Evolutionary conservation across 208 protist genomes (phyloP).

Genomic region (Crithidia sp.): DNA sequence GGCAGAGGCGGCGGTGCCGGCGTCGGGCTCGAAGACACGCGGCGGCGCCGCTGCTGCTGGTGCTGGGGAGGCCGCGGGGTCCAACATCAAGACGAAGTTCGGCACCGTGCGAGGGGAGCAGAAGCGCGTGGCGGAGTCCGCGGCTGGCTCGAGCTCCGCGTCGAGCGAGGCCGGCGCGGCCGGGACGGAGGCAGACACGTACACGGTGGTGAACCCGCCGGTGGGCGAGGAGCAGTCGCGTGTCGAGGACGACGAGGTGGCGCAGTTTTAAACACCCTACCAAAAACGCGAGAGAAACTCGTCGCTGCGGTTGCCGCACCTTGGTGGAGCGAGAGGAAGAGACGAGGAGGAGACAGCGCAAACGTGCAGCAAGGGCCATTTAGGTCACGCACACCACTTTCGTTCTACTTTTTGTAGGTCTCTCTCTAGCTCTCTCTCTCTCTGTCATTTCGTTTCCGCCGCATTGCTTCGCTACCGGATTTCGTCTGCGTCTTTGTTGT

Average conservation of each 20-base stretch:
- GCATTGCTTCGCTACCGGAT: too few species aligned
- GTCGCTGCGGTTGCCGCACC: background rate
- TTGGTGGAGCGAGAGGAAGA: too few species aligned
- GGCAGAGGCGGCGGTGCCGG: conserved; percentile 7
- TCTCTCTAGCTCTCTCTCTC: too few species aligned
- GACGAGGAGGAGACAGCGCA: too few species aligned
- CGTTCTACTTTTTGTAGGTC: too few species aligned
- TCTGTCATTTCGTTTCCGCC: too few species aligned
- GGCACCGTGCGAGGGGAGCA: conserved; percentile 64
- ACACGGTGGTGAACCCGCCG: conserved; percentile 25
- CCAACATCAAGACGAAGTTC: conserved; percentile 58
- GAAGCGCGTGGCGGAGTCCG: conserved; percentile 42
- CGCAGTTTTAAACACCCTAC: conserved; percentile 20
- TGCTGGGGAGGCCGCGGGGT: conserved; percentile 3
- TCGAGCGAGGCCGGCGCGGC: conserved; percentile 15
- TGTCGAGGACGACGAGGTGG: conserved; percentile 50
- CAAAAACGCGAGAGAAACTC: background rate
- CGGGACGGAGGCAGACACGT: conserved; percentile 1
- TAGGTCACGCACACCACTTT: too few species aligned
- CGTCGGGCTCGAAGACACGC: conserved; percentile 12
- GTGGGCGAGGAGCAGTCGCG: conserved; percentile 55
- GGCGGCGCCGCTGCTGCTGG: conserved; percentile 3
- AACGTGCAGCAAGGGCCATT: too few species aligned
- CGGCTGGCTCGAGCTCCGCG: conserved; percentile 15
- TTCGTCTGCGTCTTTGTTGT: too few species aligned